Conservation (phyloP, 176 grass and related monocot genomes). For the Oryza glumipatula region DNA sequence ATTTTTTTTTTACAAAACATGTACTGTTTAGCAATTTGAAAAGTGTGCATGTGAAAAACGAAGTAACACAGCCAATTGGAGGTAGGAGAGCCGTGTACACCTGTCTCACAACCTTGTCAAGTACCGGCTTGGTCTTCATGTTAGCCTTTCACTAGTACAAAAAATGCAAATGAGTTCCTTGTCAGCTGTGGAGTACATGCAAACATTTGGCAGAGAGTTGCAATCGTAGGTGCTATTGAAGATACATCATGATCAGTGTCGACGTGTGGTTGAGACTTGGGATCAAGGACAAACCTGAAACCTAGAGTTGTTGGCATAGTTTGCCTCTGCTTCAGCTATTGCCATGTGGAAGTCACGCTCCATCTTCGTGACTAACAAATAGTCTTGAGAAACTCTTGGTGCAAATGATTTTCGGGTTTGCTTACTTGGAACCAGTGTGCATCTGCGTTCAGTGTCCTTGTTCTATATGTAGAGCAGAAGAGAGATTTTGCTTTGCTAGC, state of each 20-base stretch:
- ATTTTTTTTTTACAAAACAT: too few relatives aligned
- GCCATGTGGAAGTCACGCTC: not conserved
- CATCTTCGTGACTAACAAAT: not conserved
- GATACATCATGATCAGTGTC: not conserved
- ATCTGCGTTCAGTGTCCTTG: too few relatives aligned
- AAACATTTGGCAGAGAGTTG: not conserved
- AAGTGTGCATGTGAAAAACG: too few relatives aligned
- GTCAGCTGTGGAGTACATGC: not conserved
- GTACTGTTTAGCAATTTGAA: too few relatives aligned
- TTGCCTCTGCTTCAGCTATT: not conserved
- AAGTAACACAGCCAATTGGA: not conserved
- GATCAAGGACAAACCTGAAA: not conserved
- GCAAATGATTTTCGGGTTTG: too few relatives aligned
- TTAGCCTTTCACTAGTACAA: slow-evolving; percentile 42
- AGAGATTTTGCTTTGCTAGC: too few relatives aligned
- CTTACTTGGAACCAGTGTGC: too few relatives aligned
- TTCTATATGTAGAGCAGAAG: too few relatives aligned
- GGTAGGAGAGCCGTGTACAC: slow-evolving; percentile 5
- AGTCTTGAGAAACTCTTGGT: too few relatives aligned
- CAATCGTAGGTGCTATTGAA: not conserved
- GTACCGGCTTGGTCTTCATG: not conserved
- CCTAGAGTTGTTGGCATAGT: not conserved
- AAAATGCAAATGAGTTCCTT: not conserved
- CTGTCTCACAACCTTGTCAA: slow-evolving; percentile 22
- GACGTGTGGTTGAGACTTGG: not conserved